phyloP scores from a whole-genome alignment of 2,329 filamentous ascomycete genomes.

The Ophiostoma sp. region DNA sequence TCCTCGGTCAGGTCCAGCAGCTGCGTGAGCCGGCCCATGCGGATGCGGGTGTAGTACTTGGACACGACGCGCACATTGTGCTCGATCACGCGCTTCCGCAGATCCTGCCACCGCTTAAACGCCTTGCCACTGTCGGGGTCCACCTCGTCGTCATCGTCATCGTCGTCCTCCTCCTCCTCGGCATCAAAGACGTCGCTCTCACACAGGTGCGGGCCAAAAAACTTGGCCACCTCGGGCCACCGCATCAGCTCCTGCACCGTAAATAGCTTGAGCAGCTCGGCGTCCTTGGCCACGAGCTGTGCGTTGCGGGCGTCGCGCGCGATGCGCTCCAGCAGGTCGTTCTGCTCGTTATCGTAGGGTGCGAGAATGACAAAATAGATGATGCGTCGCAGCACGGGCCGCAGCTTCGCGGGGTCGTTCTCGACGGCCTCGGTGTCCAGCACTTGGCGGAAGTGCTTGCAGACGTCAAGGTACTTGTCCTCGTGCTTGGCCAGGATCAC shows the following conservation, averaged over 20 bases:
- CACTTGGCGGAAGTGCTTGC: constrained; percentile 97
- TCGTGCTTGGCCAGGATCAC: constrained; percentile 94
- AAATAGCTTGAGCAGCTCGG: constrained; percentile 85
- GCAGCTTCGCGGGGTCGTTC: constrained; percentile 78
- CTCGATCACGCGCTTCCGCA: constrained; percentile 97
- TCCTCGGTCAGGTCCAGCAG: constrained; percentile 88
- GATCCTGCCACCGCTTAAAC: constrained; percentile 80
- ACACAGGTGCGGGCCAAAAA: constrained; percentile 83
- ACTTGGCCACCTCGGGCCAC: constrained; percentile 87
- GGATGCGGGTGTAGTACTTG: constrained; percentile 97
- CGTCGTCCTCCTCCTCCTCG: constrained; percentile 49
- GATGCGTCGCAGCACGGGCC: constrained; percentile 83
- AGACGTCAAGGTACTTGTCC: constrained; percentile 92
- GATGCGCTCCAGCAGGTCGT: constrained; percentile 91
- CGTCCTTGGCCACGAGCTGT: constrained; percentile 65
- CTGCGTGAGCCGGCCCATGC: constrained; percentile 82
- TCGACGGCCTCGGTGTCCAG: constrained; percentile 94
- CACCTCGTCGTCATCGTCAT: constrained; percentile 56
- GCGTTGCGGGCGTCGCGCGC: constrained; percentile 76
- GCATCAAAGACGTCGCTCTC: constrained; percentile 84
- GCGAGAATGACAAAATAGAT: constrained; percentile 97
- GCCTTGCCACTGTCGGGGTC: constrained; percentile 55
- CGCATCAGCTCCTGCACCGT: constrained; percentile 96
- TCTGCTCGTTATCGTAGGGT: constrained; percentile 97
- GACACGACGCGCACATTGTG: constrained; percentile 97